A percentile compares a stretch with the other conserved stretches of the same genome.
phyloP scores from a whole-genome alignment of 192 early-diverging fungal species.

The Borealophlyctis nickersoniae region DNA sequence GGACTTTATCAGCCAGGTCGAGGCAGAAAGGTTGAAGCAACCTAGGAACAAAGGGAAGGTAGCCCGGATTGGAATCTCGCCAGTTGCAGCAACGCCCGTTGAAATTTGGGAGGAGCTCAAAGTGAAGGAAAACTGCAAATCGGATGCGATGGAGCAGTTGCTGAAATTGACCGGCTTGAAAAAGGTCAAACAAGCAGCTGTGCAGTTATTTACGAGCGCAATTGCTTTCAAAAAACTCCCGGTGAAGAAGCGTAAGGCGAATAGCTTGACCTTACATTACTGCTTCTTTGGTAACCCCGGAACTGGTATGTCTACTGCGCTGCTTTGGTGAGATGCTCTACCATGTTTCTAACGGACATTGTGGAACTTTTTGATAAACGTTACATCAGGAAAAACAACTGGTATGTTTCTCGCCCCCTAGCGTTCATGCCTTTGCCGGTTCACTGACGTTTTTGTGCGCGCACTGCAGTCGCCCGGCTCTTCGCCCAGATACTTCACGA shows the following conservation, averaged over 20 bases:
- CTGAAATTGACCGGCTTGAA: conserved; percentile 28
- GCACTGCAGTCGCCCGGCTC: conserved; percentile 37
- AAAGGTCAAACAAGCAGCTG: conserved; percentile 26
- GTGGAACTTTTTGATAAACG: too few species aligned
- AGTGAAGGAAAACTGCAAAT: conserved; percentile 13
- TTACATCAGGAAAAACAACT: too few species aligned
- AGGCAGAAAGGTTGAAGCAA: too few species aligned
- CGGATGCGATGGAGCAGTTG: conserved; percentile 31
- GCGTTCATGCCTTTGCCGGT: too few species aligned
- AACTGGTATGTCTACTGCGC: too few species aligned
- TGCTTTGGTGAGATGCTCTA: neutral
- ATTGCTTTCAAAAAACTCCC: conserved; percentile 26
- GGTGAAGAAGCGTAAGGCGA: conserved; percentile 9
- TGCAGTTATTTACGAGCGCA: conserved; percentile 29
- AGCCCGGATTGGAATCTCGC: conserved; percentile 9
- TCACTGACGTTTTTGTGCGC: too few species aligned
- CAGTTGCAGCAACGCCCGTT: neutral
- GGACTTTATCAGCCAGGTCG: too few species aligned
- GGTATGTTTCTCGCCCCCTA: too few species aligned
- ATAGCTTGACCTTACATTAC: conserved; percentile 30
- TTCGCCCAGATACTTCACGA: conserved; percentile 33
- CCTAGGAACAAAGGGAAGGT: too few species aligned
- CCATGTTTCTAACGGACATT: conserved; percentile 7
- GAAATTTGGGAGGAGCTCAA: conserved; percentile 12
- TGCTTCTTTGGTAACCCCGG: conserved; percentile 36